These are phyloP conservation scores for Fusarium sp. DNA, from an alignment of 2,329 filamentous ascomycete genomes.

Conservation along the genomic window DNA sequence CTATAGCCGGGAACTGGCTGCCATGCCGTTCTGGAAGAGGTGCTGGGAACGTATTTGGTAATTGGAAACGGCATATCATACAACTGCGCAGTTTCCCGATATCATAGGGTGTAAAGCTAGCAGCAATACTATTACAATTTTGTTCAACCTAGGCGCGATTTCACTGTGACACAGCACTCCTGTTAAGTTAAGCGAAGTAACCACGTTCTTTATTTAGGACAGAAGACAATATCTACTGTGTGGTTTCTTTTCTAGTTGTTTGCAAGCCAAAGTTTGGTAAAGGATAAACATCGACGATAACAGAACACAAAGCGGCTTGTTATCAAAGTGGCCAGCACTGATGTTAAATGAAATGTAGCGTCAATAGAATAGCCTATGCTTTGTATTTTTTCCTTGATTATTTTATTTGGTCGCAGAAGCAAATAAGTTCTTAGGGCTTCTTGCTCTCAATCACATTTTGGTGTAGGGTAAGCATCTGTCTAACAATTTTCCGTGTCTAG, in stretches of 20 bases:
- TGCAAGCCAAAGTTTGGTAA: background rate
- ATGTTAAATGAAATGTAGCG: background rate
- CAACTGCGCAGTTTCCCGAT: background rate
- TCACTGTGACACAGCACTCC: background rate
- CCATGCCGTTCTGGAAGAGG: conserved; percentile 53
- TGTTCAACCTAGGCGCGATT: background rate
- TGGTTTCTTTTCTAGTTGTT: background rate
- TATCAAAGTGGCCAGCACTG: background rate
- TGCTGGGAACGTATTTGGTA: conserved; percentile 58
- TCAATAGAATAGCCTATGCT: background rate
- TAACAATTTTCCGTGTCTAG: background rate
- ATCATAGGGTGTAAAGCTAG: background rate
- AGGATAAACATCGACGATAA: background rate
- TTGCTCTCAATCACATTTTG: background rate
- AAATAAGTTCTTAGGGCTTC: background rate
- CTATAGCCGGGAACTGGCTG: conserved; percentile 52
- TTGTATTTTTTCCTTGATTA: rapidly evolving
- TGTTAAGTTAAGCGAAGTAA: background rate
- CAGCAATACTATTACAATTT: conserved; percentile 10
- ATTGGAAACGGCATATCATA: background rate
- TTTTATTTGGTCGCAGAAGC: background rate
- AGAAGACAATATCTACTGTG: background rate
- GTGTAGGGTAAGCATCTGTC: background rate
- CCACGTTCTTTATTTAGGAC: background rate
- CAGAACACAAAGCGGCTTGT: background rate